A percentile compares a stretch with the other conserved stretches of the same genome.
phyloP scores from a whole-genome alignment of 495 filamentous ascomycete species.

The Baudoinia panamericana region DNA sequence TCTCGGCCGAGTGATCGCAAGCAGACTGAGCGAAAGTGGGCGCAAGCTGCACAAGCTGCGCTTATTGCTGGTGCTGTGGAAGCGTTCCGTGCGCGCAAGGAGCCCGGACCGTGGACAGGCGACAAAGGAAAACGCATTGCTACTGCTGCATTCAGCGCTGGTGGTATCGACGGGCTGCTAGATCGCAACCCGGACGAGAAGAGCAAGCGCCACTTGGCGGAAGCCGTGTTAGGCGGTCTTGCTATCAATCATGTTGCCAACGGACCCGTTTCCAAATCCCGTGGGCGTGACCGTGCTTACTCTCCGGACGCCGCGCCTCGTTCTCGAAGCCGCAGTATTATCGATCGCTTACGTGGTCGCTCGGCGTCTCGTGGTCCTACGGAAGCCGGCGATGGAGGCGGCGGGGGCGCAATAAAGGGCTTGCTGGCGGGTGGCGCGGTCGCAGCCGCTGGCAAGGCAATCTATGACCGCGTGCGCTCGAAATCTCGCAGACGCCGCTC shows the following conservation, averaged over 20 bases:
- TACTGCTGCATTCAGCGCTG: constrained; percentile 74
- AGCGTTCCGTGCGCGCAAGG: constrained; percentile 75
- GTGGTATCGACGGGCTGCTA: constrained; percentile 64
- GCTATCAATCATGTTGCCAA: constrained; percentile 70
- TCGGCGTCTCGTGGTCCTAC: constrained; percentile 32
- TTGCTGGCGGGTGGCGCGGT: constrained; percentile 61
- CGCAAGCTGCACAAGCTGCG: constrained; percentile 77
- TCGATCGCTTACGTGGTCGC: constrained; percentile 26
- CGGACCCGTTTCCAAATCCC: constrained; percentile 47
- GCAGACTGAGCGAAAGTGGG: constrained; percentile 52
- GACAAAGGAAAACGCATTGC: constrained; percentile 77
- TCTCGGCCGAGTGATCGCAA: constrained; percentile 34
- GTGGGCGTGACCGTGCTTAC: constrained; percentile 11
- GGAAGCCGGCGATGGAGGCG: constrained; percentile 9
- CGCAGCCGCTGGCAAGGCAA: constrained; percentile 70
- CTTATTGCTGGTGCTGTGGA: constrained; percentile 74
- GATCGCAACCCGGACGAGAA: constrained; percentile 63
- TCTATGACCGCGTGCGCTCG: constrained; percentile 52
- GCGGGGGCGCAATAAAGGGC: constrained; percentile 42
- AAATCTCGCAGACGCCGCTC: constrained; percentile 38
- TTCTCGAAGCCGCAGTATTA: constrained; percentile 23
- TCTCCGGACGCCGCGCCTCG: constrained; percentile 18
- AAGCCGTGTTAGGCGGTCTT: constrained; percentile 75
- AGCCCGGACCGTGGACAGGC: constrained; percentile 71
- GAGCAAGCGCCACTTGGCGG: constrained; percentile 51